Base-by-base conservation (phyloP, 2,329 filamentous ascomycete species). In the Teratosphaeria destructans region DNA sequence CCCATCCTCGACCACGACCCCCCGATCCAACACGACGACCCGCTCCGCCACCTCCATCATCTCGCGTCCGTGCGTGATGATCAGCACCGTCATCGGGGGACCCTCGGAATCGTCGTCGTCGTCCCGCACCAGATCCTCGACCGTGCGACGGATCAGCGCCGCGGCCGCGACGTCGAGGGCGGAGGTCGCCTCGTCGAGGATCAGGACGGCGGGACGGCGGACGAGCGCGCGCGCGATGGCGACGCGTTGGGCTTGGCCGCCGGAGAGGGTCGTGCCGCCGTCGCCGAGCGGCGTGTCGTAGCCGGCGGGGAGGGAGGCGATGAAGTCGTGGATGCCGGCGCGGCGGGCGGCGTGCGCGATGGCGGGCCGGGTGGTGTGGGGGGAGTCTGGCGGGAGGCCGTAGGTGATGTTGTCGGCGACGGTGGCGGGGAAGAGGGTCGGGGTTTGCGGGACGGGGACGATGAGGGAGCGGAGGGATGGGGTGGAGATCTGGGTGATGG, bases 151-250 rank as follows among this genome's bases (percentile, higher is more conserved):
- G 3, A 96, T 81, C 1, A 80, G 74, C 2, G 79, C 79, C 0
- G 89, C 85, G 47, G 82, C 86, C 65, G 86, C 82, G 0, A 81
- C 79, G 68, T 96, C 92, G 0, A 97, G 77, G 0, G 88, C 87
- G 29, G 85, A 89, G 0, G 92, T 96, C 0, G 91, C 89, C 74
- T 96, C 92, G 67, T 97, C 93, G 1, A 96, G 76, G 2, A 96
- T 81, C 16, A 96, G 75, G 2, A 96, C 77, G 49, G 81, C 79
- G 0, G 91, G 91, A 14, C 80, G 77, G 0, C 90, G 81, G 0
- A 88, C 81, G 0, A 96, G 77, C 0, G 91, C 90, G 1, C 92
- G 80, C 0, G 92, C 90, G 61, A 96, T 91, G 23, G 85, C 86
- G 1, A 96, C 73, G 0, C 90, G 81, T 71, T 96, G 92, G 0